phyloP scores from a whole-genome alignment of 495 filamentous ascomycete species.

The Filosporella fistucella region DNA sequence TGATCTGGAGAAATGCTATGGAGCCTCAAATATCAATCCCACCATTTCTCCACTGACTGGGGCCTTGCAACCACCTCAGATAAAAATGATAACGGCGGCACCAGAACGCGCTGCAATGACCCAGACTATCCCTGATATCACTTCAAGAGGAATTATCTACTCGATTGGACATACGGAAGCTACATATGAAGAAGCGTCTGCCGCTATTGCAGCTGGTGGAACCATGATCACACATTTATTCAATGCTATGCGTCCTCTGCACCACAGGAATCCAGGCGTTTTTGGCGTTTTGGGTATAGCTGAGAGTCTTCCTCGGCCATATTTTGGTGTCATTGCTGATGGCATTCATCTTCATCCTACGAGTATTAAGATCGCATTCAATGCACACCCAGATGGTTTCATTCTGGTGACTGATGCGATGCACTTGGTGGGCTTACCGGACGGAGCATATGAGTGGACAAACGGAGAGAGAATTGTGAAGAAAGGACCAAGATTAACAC shows the following conservation, averaged over 20 bases:
- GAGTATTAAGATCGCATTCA: constrained; percentile 57
- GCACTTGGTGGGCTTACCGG: constrained; percentile 62
- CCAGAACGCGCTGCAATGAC: constrained; percentile 69
- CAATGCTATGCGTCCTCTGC: constrained; percentile 83
- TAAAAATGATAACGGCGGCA: constrained; percentile 76
- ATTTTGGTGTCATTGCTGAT: constrained; percentile 62
- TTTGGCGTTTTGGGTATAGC: constrained; percentile 65
- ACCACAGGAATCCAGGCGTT: constrained; percentile 80
- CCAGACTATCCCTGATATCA: constrained; percentile 54
- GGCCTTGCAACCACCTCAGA: constrained; percentile 24
- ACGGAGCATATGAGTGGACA: constrained; percentile 75
- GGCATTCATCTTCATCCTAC: constrained; percentile 65
- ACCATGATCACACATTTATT: constrained; percentile 87
- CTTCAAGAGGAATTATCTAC: constrained; percentile 57
- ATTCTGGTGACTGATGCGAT: constrained; percentile 68
- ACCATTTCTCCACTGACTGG: constrained; percentile 11
- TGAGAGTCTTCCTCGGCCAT: constrained; percentile 44
- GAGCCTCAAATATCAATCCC: constrained; percentile 51
- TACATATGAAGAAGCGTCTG: constrained; percentile 67
- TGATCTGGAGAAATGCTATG: constrained; percentile 66
- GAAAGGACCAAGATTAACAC: constrained; percentile 57
- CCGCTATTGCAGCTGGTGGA: constrained; percentile 62
- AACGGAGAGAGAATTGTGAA: constrained; percentile 70
- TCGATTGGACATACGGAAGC: constrained; percentile 81
- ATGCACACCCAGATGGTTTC: constrained; percentile 55